These are phyloP conservation scores for Melastoma malabathricum DNA, from an alignment of 345 rosid species.

Conservation along the genomic window DNA sequence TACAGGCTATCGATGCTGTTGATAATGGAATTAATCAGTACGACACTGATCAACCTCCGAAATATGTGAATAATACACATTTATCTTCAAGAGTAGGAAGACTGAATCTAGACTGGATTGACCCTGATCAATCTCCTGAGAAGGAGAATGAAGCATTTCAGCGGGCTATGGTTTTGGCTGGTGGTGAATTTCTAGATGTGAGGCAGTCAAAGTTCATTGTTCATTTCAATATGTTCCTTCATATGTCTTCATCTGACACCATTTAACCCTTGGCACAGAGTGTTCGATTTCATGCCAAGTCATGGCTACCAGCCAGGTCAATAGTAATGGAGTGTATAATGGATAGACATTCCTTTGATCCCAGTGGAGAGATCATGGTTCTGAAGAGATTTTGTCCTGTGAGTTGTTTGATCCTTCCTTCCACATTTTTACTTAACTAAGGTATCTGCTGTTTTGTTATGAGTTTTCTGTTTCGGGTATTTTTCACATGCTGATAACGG, in stretches of 20 bases:
- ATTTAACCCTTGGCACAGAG: conserved; percentile 19
- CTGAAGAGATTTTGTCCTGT: conserved; percentile 60
- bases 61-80: conserved; percentile 76
- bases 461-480: no score
- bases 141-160: conserved; percentile 82
- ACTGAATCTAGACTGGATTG: conserved; percentile 81
- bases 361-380: conserved; percentile 82
- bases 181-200: conserved; percentile 74
- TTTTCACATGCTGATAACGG: no score
- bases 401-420: conserved; percentile 16
- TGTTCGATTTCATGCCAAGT: conserved; percentile 54
- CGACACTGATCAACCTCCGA: conserved; percentile 75
- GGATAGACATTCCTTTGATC: conserved; percentile 45
- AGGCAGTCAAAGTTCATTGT: conserved; percentile 10
- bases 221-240: background rate
- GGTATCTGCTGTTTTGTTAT: background rate
- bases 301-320: conserved; percentile 87
- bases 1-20: conserved; percentile 68
- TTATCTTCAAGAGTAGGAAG: conserved; percentile 79
- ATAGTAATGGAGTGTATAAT: conserved; percentile 64
- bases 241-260: background rate
- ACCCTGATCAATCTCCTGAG: conserved; percentile 78
- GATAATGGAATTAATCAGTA: conserved; percentile 80
- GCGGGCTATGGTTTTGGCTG: conserved; percentile 66
- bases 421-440: background rate